These are phyloP conservation scores for Macrophomina tecta DNA, from an alignment of 2,329 filamentous ascomycete species.

Conservation along the genomic window DNA sequence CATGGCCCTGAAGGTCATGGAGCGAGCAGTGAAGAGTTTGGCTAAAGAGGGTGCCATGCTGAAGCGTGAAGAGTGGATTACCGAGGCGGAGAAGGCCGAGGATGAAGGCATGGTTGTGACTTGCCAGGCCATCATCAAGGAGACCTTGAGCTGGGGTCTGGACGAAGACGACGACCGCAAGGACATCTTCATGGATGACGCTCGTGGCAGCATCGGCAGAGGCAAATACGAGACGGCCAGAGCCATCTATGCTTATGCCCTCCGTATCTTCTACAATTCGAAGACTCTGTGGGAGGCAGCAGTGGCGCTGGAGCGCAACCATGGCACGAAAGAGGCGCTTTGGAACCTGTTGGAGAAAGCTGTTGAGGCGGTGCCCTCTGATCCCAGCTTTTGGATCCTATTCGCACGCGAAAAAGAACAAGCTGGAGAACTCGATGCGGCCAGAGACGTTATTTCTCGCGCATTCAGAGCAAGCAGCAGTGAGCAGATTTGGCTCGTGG, in stretches of 20 bases:
- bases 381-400: slow-evolving; percentile 93
- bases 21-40: slow-evolving; percentile 85
- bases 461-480: slow-evolving; percentile 97
- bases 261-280: slow-evolving; percentile 88
- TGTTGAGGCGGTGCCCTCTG: slow-evolving; percentile 86
- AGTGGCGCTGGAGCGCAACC: slow-evolving; percentile 87
- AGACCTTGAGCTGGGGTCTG: slow-evolving; percentile 89
- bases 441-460: slow-evolving; percentile 80
- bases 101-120: slow-evolving; percentile 87
- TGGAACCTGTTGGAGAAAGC: slow-evolving; percentile 90
- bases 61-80: slow-evolving; percentile 96
- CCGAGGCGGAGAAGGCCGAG: slow-evolving; percentile 92
- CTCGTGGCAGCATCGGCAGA: slow-evolving; percentile 77
- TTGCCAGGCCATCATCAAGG: slow-evolving; percentile 85
- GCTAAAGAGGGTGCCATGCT: slow-evolving; percentile 94
- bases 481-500: slow-evolving; percentile 96
- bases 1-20: slow-evolving; percentile 86
- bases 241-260: slow-evolving; percentile 89
- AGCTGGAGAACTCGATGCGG: slow-evolving; percentile 83
- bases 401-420: slow-evolving; percentile 95
- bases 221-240: slow-evolving; percentile 88
- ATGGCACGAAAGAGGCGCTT: slow-evolving; percentile 82
- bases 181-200: slow-evolving; percentile 95
- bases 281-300: slow-evolving; percentile 89
- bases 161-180: slow-evolving; percentile 97